phyloP scores from a whole-genome alignment of 2,329 filamentous ascomycete species.

The Ophiostoma quercus region DNA sequence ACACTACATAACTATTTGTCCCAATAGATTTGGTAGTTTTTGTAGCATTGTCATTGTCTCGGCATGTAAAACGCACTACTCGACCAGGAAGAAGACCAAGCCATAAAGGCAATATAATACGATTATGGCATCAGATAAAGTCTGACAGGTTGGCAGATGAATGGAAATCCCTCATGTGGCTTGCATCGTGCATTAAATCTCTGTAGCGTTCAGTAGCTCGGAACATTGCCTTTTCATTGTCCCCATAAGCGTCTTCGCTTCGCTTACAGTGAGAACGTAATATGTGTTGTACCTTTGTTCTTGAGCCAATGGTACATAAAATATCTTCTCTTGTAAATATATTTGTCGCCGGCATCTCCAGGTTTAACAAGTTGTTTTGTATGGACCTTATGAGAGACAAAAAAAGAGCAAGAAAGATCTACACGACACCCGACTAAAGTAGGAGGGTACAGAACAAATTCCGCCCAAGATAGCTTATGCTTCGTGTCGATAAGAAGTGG shows the following conservation, averaged over 20 bases:
- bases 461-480: background rate
- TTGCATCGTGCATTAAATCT: background rate
- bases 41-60: too few relatives aligned
- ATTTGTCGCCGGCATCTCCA: too few relatives aligned
- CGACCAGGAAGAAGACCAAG: background rate
- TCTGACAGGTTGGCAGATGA: too few relatives aligned
- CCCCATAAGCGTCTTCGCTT: background rate
- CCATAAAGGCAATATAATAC: background rate
- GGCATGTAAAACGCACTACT: too few relatives aligned
- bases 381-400: background rate
- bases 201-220: background rate
- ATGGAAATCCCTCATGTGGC: constrained; percentile 7
- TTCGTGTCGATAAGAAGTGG: background rate
- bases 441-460: background rate
- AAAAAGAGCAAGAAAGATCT: background rate
- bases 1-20: too few relatives aligned
- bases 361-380: too few relatives aligned
- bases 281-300: background rate
- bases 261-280: background rate
- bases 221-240: background rate
- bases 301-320: too few relatives aligned
- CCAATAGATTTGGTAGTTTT: too few relatives aligned
- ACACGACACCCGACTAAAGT: background rate
- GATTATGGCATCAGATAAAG: background rate
- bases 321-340: too few relatives aligned